Conservation (phyloP, 148 eudicot species). For the Limonium bicolor region DNA sequence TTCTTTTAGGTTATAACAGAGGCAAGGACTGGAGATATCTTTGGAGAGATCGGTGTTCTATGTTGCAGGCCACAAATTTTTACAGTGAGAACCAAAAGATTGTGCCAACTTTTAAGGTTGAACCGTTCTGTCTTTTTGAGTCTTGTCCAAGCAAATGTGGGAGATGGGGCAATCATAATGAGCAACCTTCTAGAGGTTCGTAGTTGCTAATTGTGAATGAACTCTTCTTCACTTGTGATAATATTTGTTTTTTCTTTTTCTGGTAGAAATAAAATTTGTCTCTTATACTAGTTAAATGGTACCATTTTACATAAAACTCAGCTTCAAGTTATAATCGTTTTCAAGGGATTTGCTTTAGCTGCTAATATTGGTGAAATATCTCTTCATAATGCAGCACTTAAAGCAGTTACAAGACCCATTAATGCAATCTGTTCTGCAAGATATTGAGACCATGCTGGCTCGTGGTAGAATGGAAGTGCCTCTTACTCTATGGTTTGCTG, state of each 20-base stretch:
- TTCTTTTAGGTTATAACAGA: constrained; percentile 41
- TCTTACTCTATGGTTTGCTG: constrained; percentile 64
- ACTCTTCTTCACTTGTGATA: too few species aligned
- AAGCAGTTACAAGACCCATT: constrained; percentile 26
- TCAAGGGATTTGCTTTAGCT: too few species aligned
- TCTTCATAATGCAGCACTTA: constrained; percentile 52
- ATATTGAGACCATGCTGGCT: constrained; percentile 48
- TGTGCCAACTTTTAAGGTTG: constrained; percentile 58
- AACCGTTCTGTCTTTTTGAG: constrained; percentile 48
- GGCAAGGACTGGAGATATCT: constrained; percentile 39
- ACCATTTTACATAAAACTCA: too few species aligned
- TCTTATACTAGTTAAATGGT: too few species aligned
- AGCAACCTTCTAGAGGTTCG: constrained; percentile 67
- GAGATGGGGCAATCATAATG: constrained; percentile 72
- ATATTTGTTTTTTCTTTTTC: too few species aligned
- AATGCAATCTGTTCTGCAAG: constrained; percentile 31
- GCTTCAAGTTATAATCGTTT: too few species aligned
- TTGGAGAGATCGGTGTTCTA: constrained; percentile 76
- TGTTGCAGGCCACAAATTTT: constrained; percentile 71
- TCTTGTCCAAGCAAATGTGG: constrained; percentile 63
- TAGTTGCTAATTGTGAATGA: too few species aligned
- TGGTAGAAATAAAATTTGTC: too few species aligned
- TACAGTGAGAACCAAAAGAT: constrained; percentile 65
- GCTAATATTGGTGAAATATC: too few species aligned
- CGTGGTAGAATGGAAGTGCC: constrained; percentile 64